These are phyloP conservation scores for Dentiscutata heterogama DNA, from an alignment of 371 early-diverging fungal genomes.

Conservation along the genomic window DNA sequence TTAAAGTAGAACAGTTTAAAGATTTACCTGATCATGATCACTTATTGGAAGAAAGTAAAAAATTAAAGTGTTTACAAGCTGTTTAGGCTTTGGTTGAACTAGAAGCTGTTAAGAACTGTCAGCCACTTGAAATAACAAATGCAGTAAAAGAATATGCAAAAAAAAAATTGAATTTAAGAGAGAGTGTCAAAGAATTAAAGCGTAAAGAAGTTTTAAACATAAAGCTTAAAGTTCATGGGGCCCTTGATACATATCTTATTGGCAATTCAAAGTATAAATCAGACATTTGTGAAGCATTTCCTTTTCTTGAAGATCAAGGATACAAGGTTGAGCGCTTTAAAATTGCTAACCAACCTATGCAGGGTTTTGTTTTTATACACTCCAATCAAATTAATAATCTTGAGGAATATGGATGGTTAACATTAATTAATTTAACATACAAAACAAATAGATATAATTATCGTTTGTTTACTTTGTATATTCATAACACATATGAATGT, in stretches of 20 bases:
- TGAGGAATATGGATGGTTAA: background rate
- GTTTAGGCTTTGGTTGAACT: background rate
- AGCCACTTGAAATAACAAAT: constrained; percentile 20
- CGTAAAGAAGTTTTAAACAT: background rate
- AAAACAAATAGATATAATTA: constrained; percentile 3
- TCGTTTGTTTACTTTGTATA: constrained; percentile 1
- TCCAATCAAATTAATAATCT: background rate
- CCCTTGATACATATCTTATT: constrained; percentile 17
- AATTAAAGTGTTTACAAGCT: background rate
- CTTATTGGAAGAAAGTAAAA: background rate
- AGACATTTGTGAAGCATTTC: background rate
- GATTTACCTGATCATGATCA: background rate
- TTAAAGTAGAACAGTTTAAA: background rate
- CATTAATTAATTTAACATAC: background rate
- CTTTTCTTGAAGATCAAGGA: background rate
- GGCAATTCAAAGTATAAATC: constrained; percentile 5
- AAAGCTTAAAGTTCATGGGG: background rate
- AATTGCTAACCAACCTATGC: background rate
- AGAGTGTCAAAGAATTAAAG: constrained; percentile 1
- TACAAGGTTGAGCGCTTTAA: background rate
- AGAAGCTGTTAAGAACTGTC: background rate
- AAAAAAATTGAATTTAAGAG: constrained; percentile 6
- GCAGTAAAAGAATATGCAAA: constrained; percentile 18
- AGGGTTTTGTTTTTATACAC: background rate
- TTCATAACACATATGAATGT: background rate